These are phyloP conservation scores for Hypoxylon sp. DNA, from an alignment of 2,329 filamentous ascomycete genomes.

Conservation along the genomic window DNA sequence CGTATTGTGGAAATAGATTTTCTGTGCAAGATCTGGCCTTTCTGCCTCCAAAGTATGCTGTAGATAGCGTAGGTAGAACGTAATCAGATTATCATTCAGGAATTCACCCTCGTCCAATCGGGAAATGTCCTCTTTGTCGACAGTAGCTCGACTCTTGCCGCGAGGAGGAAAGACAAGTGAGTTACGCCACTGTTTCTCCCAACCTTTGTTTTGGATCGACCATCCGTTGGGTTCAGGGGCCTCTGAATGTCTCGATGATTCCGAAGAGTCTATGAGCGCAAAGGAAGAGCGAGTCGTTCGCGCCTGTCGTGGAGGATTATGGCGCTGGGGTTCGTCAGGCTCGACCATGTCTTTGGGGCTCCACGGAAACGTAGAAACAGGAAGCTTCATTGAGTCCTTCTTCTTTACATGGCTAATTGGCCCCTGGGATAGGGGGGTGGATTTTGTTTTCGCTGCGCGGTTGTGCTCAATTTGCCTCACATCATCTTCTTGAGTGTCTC, in stretches of 20 bases:
- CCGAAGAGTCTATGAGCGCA: constrained; percentile 36
- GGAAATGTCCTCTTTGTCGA: constrained; percentile 78
- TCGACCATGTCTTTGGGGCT: constrained; percentile 12
- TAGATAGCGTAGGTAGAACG: constrained; percentile 84
- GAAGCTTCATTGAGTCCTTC: constrained; percentile 42
- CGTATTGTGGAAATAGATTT: constrained; percentile 90
- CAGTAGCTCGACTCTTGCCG: constrained; percentile 71
- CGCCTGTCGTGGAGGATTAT: constrained; percentile 15
- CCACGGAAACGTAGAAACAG: constrained; percentile 5
- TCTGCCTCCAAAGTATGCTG: constrained; percentile 69
- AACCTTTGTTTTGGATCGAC: constrained; percentile 63
- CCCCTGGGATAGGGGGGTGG: neutral
- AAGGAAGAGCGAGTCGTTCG: constrained; percentile 43
- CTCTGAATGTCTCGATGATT: constrained; percentile 33
- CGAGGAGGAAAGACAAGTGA: constrained; percentile 71
- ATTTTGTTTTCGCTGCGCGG: constrained; percentile 14
- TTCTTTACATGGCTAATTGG: constrained; percentile 27
- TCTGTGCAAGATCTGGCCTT: constrained; percentile 67
- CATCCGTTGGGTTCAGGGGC: constrained; percentile 55
- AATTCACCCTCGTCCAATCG: constrained; percentile 86
- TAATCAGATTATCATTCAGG: constrained; percentile 92
- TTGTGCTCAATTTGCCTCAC: constrained; percentile 46
- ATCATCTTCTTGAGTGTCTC: constrained; percentile 40
- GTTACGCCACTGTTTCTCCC: constrained; percentile 65
- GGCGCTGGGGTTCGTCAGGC: constrained; percentile 12